Percentiles rank a stretch among this genome's conserved stretches.
Evolutionary conservation across 2,329 filamentous ascomycete species (phyloP).

Genomic region (Pseudogymnoascus verrucosus): DNA sequence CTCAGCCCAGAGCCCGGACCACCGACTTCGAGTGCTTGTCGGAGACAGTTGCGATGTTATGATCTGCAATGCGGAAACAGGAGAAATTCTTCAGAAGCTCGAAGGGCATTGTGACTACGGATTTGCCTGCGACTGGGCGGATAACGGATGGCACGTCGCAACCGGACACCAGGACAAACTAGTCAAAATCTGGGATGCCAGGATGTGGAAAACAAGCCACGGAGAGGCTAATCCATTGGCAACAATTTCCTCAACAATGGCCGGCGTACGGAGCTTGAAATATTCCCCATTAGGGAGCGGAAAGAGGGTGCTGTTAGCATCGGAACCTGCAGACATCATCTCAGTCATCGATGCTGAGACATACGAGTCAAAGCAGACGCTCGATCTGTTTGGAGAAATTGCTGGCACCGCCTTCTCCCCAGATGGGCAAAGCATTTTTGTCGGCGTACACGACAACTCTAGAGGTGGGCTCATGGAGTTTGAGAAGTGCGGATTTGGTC

Average conservation of each 20-base stretch:
- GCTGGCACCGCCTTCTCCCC: slow-evolving; percentile 60
- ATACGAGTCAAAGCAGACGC: slow-evolving; percentile 56
- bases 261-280: slow-evolving; percentile 58
- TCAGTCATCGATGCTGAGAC: slow-evolving; percentile 61
- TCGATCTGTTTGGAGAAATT: slow-evolving; percentile 70
- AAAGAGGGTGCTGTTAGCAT: slow-evolving; percentile 57
- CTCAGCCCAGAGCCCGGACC: slow-evolving; percentile 62
- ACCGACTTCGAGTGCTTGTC: slow-evolving; percentile 63
- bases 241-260: slow-evolving; percentile 56
- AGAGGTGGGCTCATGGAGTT: slow-evolving; percentile 49
- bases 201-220: slow-evolving; percentile 53
- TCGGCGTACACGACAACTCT: slow-evolving; percentile 57
- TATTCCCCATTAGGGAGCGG: slow-evolving; percentile 68
- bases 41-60: slow-evolving; percentile 59
- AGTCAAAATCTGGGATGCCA: slow-evolving; percentile 69
- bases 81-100: slow-evolving; percentile 49
- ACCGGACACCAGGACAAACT: slow-evolving; percentile 70
- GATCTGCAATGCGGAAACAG: slow-evolving; percentile 62
- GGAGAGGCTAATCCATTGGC: slow-evolving; percentile 41
- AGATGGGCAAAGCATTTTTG: slow-evolving; percentile 58
- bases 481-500: slow-evolving; percentile 25
- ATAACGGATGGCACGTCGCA: slow-evolving; percentile 67
- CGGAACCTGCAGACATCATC: slow-evolving; percentile 68
- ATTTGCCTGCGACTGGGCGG: slow-evolving; percentile 73
- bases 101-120: slow-evolving; percentile 60